Conservation (phyloP, 192 early-diverging fungal genomes). For the Entophlyctis luteolus region DNA sequence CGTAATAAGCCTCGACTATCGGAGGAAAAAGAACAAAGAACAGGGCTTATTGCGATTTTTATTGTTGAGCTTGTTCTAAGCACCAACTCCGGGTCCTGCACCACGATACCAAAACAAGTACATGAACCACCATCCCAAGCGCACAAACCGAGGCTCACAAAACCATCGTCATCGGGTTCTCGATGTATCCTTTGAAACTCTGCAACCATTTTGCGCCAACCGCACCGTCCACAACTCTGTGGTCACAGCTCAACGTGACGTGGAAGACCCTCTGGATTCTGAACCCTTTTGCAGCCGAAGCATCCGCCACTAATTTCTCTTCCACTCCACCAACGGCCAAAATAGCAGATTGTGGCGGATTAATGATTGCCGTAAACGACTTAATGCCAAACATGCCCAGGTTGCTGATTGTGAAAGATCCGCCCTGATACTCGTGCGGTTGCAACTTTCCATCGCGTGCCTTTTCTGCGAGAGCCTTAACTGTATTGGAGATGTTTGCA, state of each 20-base stretch:
- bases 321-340: conserved; percentile 84
- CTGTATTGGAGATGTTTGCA: conserved; percentile 74
- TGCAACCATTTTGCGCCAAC: conserved; percentile 86
- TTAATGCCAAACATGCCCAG: conserved; percentile 94
- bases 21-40: too few relatives aligned
- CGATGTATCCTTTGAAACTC: conserved; percentile 82
- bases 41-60: too few relatives aligned
- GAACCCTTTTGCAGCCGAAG: conserved; percentile 33
- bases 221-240: conserved; percentile 95
- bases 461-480: conserved; percentile 78
- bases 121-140: too few relatives aligned
- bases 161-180: conserved; percentile 92
- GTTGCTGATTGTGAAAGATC: conserved; percentile 96
- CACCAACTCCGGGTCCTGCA: too few relatives aligned
- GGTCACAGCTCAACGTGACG: conserved; percentile 86
- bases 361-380: conserved; percentile 97
- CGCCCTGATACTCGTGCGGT: conserved; percentile 97
- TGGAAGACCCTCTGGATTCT: conserved; percentile 72
- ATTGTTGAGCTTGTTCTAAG: too few relatives aligned
- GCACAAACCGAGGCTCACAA: too few relatives aligned
- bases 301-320: conserved; percentile 60
- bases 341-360: conserved; percentile 90
- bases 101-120: too few relatives aligned
- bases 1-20: too few relatives aligned
- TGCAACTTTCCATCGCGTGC: conserved; percentile 84